Base-by-base conservation (phyloP, 164 flowering plant genomes). In the Sedum album region DNA sequence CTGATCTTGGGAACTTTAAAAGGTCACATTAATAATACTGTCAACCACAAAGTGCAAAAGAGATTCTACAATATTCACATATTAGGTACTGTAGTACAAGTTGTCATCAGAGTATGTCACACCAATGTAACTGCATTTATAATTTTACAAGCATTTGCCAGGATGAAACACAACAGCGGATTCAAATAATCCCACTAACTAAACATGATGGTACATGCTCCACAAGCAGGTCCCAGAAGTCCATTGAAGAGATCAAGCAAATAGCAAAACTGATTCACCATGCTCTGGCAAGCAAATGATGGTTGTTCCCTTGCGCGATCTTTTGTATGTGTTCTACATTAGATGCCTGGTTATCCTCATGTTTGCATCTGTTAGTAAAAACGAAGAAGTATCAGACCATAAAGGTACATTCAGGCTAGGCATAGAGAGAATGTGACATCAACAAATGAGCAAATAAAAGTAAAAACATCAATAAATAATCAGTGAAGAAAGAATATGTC, bases 21-120 rank as follows among this genome's bases (percentile, higher is more conserved):
- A 25, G 61, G 61, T 25, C 4, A 25, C 61, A 25, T 55, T 55
- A 25, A 23, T 55, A 26, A 10, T 25, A 55, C 26, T 2, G 31
- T 57, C 62, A 14, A 28, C 26, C 23, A 53, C 28, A 53, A 35
- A 23, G 60, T 7, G 60, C 33, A 57, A 57, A 57, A 57, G 5
- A 35, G 38, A 35, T 26, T 20, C 33, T 57, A 57, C 62, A 57
- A 57, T 57, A 57, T 57, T 57, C 35, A 57, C 62, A 57, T 57
- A 57, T 57, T 28, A 18, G 8, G 7, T 55, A 5, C 28, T 55
- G 6, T 23, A 55, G 28, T 55, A 25, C 33, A 57, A 23, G 23
- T 57, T 13, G 33, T 26, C 62, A 13, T 1, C 35, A 26, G 62
- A 26, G 6, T 28, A 57, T 26, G 33, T 20, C 13, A 20, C 57